Conservation (phyloP, 2,329 filamentous ascomycete species). For the Aureobasidium sp. region DNA sequence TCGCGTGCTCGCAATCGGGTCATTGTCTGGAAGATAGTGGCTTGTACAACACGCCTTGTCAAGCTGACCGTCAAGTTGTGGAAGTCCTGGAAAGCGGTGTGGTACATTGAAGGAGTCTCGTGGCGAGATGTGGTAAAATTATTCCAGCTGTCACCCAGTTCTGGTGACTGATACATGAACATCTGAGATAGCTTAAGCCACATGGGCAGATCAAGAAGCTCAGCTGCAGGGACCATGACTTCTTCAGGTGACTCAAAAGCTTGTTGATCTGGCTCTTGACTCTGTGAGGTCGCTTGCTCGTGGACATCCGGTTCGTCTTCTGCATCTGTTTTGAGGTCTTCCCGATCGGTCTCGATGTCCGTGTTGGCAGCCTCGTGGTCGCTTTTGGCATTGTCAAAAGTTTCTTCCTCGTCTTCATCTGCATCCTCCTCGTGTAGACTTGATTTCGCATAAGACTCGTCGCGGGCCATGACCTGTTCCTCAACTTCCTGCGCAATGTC, state of each 20-base stretch:
- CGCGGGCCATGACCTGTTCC: slow-evolving; percentile 10
- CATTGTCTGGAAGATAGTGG: slow-evolving; percentile 62
- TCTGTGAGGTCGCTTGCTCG: not conserved
- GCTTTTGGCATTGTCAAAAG: not conserved
- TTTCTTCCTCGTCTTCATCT: not conserved
- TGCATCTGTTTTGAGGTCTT: not conserved
- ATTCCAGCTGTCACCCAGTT: slow-evolving; percentile 61
- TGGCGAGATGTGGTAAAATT: slow-evolving; percentile 41
- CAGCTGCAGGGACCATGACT: slow-evolving; percentile 41
- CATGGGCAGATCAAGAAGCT: slow-evolving; percentile 51
- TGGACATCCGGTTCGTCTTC: not conserved
- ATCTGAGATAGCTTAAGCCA: slow-evolving; percentile 61
- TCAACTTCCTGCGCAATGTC: slow-evolving; percentile 31
- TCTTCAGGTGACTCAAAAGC: not conserved
- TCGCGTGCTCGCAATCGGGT: slow-evolving; percentile 55
- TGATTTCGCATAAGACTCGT: not conserved
- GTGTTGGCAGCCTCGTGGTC: not conserved
- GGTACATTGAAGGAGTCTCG: slow-evolving; percentile 61
- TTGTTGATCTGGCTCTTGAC: not conserved
- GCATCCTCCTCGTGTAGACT: not conserved
- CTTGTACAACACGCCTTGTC: slow-evolving; percentile 63
- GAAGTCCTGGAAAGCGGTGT: slow-evolving; percentile 71
- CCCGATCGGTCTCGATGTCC: not conserved
- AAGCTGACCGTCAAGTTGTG: slow-evolving; percentile 60
- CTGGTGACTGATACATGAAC: slow-evolving; percentile 64